A percentile compares a stretch with the other conserved stretches of the same genome.
Evolutionary conservation across 306 rosid species (phyloP).

Genomic region (Arachis hypogaea): DNA sequence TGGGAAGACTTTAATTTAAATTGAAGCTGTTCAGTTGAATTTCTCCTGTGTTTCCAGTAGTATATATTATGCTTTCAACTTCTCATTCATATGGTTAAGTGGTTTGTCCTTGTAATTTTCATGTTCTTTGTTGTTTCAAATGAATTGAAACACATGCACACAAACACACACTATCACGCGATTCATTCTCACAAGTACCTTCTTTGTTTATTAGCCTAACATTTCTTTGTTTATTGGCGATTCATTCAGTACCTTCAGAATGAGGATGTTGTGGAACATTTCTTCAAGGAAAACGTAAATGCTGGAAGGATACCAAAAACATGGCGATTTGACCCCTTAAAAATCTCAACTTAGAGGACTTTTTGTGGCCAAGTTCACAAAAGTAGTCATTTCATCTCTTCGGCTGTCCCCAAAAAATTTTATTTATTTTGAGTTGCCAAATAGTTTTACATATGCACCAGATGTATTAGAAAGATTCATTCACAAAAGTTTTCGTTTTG

Average conservation of each 20-base stretch:
- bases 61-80: too few species aligned
- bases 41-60: too few species aligned
- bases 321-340: constrained; percentile 71
- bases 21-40: too few species aligned
- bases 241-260: too few species aligned
- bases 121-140: too few species aligned
- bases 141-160: too few species aligned
- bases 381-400: constrained; percentile 43
- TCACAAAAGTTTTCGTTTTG: not conserved
- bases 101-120: too few species aligned
- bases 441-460: not conserved
- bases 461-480: not conserved
- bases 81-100: too few species aligned
- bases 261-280: constrained; percentile 85
- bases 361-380: constrained; percentile 71
- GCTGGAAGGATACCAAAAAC: constrained; percentile 76
- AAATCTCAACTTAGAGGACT: constrained; percentile 85
- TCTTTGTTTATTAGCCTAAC: constrained; percentile 63
- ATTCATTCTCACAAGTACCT: not conserved
- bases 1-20: too few species aligned
- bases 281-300: constrained; percentile 67
- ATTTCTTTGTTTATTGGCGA: too few species aligned
- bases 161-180: too few species aligned
- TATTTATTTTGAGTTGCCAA: not conserved
- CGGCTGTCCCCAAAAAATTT: not conserved